Evolutionary conservation across 139 green algal genomes (phyloP).

Genomic region (Coelastrella sp.): DNA sequence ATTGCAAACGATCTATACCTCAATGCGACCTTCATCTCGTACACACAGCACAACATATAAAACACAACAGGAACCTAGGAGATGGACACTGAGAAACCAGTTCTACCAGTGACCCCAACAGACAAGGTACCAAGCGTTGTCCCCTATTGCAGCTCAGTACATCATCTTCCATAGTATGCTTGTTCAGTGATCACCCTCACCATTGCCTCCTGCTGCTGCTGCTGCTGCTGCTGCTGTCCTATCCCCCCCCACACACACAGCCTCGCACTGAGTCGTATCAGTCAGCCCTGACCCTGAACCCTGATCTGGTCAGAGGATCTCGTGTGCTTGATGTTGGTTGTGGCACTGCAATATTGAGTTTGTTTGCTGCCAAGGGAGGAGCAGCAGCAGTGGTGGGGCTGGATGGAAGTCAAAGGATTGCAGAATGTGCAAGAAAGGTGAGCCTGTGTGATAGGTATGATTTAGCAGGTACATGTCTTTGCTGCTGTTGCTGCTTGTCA

Average conservation of each 20-base stretch:
- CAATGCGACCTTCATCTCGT: no score
- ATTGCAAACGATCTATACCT: no score
- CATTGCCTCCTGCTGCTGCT: slow-evolving; percentile 16
- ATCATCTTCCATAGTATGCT: no score
- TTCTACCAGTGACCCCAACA: no score
- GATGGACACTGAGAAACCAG: no score
- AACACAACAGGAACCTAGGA: no score
- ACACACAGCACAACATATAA: no score
- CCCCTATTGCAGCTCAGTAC: no score
- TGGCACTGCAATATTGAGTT: slow-evolving; percentile 94
- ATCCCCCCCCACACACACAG: slow-evolving; percentile 81
- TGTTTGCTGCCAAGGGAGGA: slow-evolving; percentile 91
- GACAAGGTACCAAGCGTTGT: no score
- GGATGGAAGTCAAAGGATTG: slow-evolving; percentile 72
- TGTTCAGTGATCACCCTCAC: no score
- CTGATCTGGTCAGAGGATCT: slow-evolving; percentile 72
- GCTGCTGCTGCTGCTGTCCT: slow-evolving; percentile 44
- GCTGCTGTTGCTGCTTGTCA: no score
- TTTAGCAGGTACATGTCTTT: no score
- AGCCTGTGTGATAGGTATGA: slow-evolving; percentile 41
- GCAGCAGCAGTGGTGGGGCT: slow-evolving; percentile 77
- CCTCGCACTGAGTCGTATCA: slow-evolving; percentile 86
- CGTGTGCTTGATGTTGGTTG: slow-evolving; percentile 94
- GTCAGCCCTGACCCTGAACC: slow-evolving; percentile 84
- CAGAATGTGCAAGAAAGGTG: slow-evolving; percentile 64